These are phyloP conservation scores for Aegilops bicornis DNA, from an alignment of 176 grass and related monocot genomes.

Conservation along the genomic window DNA sequence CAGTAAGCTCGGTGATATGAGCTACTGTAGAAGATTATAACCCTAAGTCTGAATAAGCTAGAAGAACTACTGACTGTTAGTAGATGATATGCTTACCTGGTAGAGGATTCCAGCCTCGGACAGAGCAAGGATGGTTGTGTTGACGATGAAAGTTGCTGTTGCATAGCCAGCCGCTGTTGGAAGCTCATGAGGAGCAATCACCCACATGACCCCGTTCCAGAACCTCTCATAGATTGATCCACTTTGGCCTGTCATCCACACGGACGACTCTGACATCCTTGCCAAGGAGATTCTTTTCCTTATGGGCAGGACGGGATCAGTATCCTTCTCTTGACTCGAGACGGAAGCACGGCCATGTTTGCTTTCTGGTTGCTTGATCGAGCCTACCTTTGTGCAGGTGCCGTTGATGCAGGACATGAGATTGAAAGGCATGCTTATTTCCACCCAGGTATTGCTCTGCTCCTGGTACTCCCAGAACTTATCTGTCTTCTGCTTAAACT, in stretches of 20 bases:
- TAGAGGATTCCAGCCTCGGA: slow-evolving; percentile 82
- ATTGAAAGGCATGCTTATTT: slow-evolving; percentile 78
- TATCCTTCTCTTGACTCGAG: slow-evolving; percentile 20
- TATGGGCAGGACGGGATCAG: slow-evolving; percentile 46
- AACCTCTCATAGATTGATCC: slow-evolving; percentile 96
- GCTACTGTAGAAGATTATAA: slow-evolving; percentile 10
- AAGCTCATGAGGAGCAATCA: slow-evolving; percentile 93
- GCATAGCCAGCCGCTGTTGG: slow-evolving; percentile 63
- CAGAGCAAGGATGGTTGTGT: slow-evolving; percentile 96
- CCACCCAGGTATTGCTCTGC: slow-evolving; percentile 89
- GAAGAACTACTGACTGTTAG: not conserved
- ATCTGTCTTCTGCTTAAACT: slow-evolving; percentile 79
- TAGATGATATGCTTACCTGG: slow-evolving; percentile 55
- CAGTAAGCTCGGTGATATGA: not conserved
- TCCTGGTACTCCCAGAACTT: slow-evolving; percentile 92
- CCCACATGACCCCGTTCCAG: slow-evolving; percentile 94
- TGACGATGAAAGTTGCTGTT: slow-evolving; percentile 72
- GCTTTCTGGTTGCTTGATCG: slow-evolving; percentile 44
- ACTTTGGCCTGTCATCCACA: slow-evolving; percentile 96
- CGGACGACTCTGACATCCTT: slow-evolving; percentile 94
- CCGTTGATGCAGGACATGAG: slow-evolving; percentile 86
- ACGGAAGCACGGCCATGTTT: slow-evolving; percentile 26
- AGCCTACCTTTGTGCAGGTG: slow-evolving; percentile 85
- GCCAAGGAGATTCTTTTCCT: slow-evolving; percentile 82
- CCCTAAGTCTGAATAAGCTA: slow-evolving; percentile 17